phyloP scores from a whole-genome alignment of 202 grass and related monocot genomes.

The Panicum hallii region DNA sequence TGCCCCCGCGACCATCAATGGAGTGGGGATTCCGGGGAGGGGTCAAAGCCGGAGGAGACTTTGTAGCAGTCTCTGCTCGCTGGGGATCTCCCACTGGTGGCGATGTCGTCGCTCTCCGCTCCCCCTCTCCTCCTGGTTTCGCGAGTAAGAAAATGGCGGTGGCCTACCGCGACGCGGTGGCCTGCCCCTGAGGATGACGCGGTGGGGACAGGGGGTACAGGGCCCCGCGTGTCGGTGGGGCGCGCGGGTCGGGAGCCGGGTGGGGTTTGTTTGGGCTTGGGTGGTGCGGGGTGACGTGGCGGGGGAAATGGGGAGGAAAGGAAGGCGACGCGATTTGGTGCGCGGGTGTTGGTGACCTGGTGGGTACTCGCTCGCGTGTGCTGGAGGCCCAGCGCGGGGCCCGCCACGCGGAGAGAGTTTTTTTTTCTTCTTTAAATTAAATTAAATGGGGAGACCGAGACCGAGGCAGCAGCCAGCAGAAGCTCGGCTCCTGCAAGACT shows the following conservation, averaged over 20 bases:
- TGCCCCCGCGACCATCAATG: slow-evolving; percentile 53
- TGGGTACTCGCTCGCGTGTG: neutral
- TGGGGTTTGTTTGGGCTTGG: neutral
- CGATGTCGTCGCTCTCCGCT: neutral
- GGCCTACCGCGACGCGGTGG: neutral
- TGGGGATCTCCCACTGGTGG: slow-evolving; percentile 4
- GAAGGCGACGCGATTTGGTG: slow-evolving; percentile 10
- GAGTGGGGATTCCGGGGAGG: slow-evolving; percentile 4
- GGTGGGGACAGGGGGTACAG: neutral
- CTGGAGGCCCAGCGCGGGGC: neutral
- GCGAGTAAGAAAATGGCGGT: slow-evolving; percentile 35
- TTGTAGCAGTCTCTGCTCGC: neutral
- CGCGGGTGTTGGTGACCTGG: slow-evolving; percentile 18
- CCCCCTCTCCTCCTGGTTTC: neutral
- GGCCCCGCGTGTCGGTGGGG: neutral
- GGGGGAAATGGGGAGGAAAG: slow-evolving; percentile 40
- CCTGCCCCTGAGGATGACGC: neutral
- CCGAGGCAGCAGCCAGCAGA: neutral
- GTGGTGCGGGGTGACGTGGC: slow-evolving; percentile 21
- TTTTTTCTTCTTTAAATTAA: neutral
- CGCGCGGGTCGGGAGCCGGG: neutral
- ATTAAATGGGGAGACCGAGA: neutral
- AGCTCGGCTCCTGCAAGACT: neutral
- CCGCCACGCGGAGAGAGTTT: neutral
- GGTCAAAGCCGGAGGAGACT: slow-evolving; percentile 38